Conservation (phyloP, 768 basidiomycete genomes). For the Pulveroboletus sp. region DNA sequence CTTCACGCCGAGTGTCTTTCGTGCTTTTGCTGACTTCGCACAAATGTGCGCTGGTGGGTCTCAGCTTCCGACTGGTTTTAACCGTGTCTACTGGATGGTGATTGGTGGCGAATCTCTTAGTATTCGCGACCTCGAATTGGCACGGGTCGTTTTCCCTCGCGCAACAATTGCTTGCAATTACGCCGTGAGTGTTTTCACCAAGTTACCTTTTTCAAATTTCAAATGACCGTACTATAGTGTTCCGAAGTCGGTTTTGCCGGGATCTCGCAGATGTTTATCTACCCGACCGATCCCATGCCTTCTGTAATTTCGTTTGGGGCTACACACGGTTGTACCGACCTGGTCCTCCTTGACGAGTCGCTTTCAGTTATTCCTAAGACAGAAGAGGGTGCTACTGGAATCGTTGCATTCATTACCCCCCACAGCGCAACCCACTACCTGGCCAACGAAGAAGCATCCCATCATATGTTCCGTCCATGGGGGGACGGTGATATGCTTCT, state of each 20-base stretch:
- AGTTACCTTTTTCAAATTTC: neutral
- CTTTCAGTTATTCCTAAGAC: slow-evolving; percentile 21
- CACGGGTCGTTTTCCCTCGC: slow-evolving; percentile 20
- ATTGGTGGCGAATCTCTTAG: slow-evolving; percentile 31
- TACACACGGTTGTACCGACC: slow-evolving; percentile 28
- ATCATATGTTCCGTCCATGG: slow-evolving; percentile 30
- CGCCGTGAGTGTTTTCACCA: slow-evolving; percentile 15
- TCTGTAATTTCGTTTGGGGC: slow-evolving; percentile 25
- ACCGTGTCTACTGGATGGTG: slow-evolving; percentile 32
- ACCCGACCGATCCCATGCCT: slow-evolving; percentile 23
- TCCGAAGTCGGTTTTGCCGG: slow-evolving; percentile 31
- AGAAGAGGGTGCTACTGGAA: slow-evolving; percentile 23
- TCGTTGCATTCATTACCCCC: slow-evolving; percentile 25
- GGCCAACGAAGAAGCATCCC: slow-evolving; percentile 24
- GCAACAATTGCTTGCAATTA: slow-evolving; percentile 32
- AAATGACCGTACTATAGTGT: slow-evolving; percentile 18
- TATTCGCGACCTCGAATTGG: slow-evolving; percentile 24
- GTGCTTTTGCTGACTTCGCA: slow-evolving; percentile 27
- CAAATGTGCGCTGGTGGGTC: slow-evolving; percentile 19
- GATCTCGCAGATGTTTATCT: slow-evolving; percentile 29
- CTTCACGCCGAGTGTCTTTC: slow-evolving; percentile 30
- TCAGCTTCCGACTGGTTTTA: slow-evolving; percentile 18
- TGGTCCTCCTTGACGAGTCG: slow-evolving; percentile 25
- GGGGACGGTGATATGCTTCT: slow-evolving; percentile 20
- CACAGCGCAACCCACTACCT: slow-evolving; percentile 29